Evolutionary conservation across 495 filamentous ascomycete species (phyloP).

Genomic region (Parathielavia appendiculata): DNA sequence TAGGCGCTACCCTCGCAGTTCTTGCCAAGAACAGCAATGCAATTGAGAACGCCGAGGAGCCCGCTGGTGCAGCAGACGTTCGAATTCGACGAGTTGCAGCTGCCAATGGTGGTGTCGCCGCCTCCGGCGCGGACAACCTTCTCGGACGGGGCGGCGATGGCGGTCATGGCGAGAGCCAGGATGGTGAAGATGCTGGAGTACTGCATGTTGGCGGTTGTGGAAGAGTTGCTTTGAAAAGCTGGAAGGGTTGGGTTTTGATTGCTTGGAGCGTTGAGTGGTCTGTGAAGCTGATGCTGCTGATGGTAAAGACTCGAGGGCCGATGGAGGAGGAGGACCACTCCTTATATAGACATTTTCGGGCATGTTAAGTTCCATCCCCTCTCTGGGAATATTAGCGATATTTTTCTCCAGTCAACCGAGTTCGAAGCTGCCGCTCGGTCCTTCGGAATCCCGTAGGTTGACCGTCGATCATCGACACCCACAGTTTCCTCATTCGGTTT

Average conservation of each 20-base stretch:
- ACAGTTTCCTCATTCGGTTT: constrained; percentile 1
- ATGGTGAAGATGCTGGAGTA: constrained; percentile 24
- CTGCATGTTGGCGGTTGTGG: constrained; percentile 22
- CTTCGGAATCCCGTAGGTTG: background rate
- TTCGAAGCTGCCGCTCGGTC: background rate
- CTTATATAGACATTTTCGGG: constrained; percentile 13
- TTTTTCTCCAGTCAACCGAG: too few species aligned
- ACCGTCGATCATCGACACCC: constrained; percentile 5
- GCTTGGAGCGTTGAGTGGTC: constrained; percentile 5
- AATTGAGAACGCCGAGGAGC: background rate
- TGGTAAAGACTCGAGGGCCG: constrained; percentile 1
- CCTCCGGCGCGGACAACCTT: background rate
- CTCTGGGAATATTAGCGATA: too few species aligned
- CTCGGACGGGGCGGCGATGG: constrained; percentile 13
- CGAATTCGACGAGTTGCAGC: background rate
- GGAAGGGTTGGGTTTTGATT: background rate
- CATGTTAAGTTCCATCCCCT: background rate
- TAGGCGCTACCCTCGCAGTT: background rate
- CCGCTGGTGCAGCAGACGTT: constrained; percentile 12
- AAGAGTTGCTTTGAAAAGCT: background rate
- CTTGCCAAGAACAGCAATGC: background rate
- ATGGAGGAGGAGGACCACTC: constrained; percentile 6
- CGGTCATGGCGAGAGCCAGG: constrained; percentile 24
- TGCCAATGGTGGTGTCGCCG: background rate
- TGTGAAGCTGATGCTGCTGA: constrained; percentile 20